These are phyloP conservation scores for Westerdykella sp. DNA, from an alignment of 2,329 filamentous ascomycete genomes.

Conservation along the genomic window DNA sequence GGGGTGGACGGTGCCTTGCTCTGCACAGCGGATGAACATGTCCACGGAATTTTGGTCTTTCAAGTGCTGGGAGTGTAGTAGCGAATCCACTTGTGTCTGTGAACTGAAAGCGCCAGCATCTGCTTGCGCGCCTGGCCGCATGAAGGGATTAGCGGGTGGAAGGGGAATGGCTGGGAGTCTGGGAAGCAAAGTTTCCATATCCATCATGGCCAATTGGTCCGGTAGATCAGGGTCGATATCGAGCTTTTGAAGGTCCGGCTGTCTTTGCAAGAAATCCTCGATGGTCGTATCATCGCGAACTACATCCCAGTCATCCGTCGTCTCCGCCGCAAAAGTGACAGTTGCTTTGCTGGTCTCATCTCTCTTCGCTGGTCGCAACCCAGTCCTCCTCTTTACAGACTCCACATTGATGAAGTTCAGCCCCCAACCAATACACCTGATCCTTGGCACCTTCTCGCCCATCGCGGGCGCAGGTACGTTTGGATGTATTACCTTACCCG, in stretches of 20 bases:
- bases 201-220: constrained; percentile 38
- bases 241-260: constrained; percentile 28
- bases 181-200: constrained; percentile 33
- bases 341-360: constrained; percentile 5
- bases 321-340: constrained; percentile 3
- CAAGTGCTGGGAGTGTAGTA: constrained; percentile 44
- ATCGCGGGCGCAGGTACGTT: constrained; percentile 17
- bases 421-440: constrained; percentile 50
- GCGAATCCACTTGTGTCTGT: constrained; percentile 37
- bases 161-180: constrained; percentile 35
- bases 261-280: constrained; percentile 37
- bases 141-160: constrained; percentile 29
- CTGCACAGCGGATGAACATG: constrained; percentile 68
- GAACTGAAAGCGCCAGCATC: constrained; percentile 35
- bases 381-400: constrained; percentile 39
- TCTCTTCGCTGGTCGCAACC: constrained; percentile 9
- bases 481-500: constrained; percentile 72
- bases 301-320: constrained; percentile 31
- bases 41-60: constrained; percentile 69
- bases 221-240: constrained; percentile 35
- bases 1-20: constrained; percentile 65
- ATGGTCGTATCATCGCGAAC: constrained; percentile 29
- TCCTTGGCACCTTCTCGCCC: constrained; percentile 7
- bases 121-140: constrained; percentile 17
- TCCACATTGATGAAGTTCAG: constrained; percentile 50